phyloP scores from a whole-genome alignment of 768 basidiomycete species.

The Clitopilus passeckerianus region DNA sequence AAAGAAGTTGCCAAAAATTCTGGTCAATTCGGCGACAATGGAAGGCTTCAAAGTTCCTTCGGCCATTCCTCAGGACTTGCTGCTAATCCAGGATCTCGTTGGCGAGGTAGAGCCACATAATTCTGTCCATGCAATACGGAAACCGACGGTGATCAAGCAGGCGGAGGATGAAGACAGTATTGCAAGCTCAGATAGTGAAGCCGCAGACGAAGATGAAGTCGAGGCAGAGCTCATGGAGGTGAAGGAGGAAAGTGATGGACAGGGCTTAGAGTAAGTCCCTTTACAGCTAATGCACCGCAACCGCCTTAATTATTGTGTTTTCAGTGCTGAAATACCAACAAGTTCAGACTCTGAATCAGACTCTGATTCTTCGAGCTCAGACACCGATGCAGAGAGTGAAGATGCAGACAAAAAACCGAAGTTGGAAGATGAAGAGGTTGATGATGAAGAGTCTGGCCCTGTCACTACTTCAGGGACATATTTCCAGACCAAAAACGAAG shows the following conservation, averaged over 20 bases:
- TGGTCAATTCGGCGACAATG: constrained; percentile 17
- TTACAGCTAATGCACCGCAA: background rate
- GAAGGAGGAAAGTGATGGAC: constrained; percentile 32
- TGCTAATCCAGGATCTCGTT: constrained; percentile 67
- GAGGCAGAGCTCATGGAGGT: constrained; percentile 51
- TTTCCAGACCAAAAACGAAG: constrained; percentile 68
- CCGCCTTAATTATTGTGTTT: background rate
- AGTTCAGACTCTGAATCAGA: constrained; percentile 31
- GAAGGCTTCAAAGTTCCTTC: constrained; percentile 56
- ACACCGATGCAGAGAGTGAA: constrained; percentile 19
- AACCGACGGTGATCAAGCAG: constrained; percentile 39
- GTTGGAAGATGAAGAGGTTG: constrained; percentile 37
- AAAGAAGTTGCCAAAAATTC: background rate
- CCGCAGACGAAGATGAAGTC: constrained; percentile 53
- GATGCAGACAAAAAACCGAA: constrained; percentile 12
- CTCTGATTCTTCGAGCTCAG: constrained; percentile 11
- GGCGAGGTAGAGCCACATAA: constrained; percentile 19
- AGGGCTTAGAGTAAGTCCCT: background rate
- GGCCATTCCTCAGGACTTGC: constrained; percentile 65
- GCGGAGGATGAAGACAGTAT: constrained; percentile 44
- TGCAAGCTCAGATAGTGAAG: constrained; percentile 31
- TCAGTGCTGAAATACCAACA: constrained; percentile 10
- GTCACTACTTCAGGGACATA: constrained; percentile 33
- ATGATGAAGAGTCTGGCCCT: constrained; percentile 48
- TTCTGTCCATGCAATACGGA: background rate